Conservation (phyloP, 2,329 filamentous ascomycete species). For the Cordyceps tenuipes region DNA sequence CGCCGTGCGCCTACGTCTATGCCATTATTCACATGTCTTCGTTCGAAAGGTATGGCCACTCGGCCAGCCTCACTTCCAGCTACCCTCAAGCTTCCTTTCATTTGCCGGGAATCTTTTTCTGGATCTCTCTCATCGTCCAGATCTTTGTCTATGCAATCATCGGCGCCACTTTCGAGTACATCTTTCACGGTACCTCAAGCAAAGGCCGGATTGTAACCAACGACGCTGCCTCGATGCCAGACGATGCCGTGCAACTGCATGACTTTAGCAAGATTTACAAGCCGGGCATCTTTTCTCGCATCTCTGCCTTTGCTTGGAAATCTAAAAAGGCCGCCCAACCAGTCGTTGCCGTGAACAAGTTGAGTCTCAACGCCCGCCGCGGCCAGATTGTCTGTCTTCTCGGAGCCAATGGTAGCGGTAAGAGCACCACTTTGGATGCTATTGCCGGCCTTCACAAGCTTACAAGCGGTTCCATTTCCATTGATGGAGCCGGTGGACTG, state of each 20-base stretch:
- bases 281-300: conserved; percentile 52
- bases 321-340: conserved; percentile 41
- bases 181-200: conserved; percentile 66
- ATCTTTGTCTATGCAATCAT: conserved; percentile 70
- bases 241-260: conserved; percentile 59
- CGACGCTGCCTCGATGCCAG: conserved; percentile 23
- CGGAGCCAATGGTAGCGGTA: conserved; percentile 84
- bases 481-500: conserved; percentile 70
- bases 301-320: conserved; percentile 35
- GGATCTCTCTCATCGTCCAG: conserved; percentile 69
- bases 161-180: conserved; percentile 64
- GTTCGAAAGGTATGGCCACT: conserved; percentile 56
- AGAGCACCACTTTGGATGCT: conserved; percentile 80
- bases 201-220: conserved; percentile 44
- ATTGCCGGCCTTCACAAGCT: conserved; percentile 76
- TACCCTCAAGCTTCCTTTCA: conserved; percentile 60
- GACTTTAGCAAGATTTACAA: conserved; percentile 71
- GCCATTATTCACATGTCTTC: conserved; percentile 69
- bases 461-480: conserved; percentile 66
- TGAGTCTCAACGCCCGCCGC: conserved; percentile 62
- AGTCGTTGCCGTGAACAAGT: conserved; percentile 69
- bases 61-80: conserved; percentile 51
- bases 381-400: conserved; percentile 82
- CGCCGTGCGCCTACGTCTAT: conserved; percentile 81
- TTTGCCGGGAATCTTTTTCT: conserved; percentile 66